Evolutionary conservation across 805 yeast species (phyloP), one percentile per base, ranked within the genome.

Genomic region (Danielia reshetovae): DNA sequence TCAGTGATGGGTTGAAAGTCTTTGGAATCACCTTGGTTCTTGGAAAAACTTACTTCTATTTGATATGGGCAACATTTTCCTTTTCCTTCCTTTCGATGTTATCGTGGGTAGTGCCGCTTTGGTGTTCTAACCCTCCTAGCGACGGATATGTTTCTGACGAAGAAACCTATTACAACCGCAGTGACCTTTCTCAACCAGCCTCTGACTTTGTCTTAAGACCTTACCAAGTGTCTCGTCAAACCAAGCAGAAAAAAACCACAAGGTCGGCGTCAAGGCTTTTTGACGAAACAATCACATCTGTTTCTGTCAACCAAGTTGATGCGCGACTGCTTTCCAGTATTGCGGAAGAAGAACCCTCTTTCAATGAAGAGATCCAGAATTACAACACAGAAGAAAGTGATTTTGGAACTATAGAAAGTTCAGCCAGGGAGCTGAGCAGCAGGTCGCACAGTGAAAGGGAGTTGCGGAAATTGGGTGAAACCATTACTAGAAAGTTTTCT

Each of bases 111-210:
- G 35, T 63, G 7, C 71, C 71, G 1, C 25, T 41, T 37, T 43
- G 84, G 83, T 78, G 81, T 58, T 72, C 75, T 6, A 69, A 74
- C 32, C 75, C 77, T 4, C 49, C 53, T 1, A 54, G 39, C 4
- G 4, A 12, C 10, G 24, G 12, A 4, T 29, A 28, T 10, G 13
- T 11, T 10, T 54, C 49, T n/a, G 45, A 46, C n/a, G 49, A 46
- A 2, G 60, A 51, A 19, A 26, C 30, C 7, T 14, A 11, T 8
- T 24, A 30, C 25, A 7, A 12, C 32, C 13, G 12, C 25, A 9
- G 10, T 3, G 30, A 19, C 16, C n/a, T n/a, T n/a, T n/a, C n/a
- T n/a, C n/a, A n/a, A n/a, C n/a, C n/a, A n/a, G n/a, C n/a, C n/a
- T n/a, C n/a, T n/a, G 12, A 8, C 10, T 32, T 22, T 10, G 24